These are phyloP conservation scores for Plectosphaerella plurivora DNA, from an alignment of 2,329 filamentous ascomycete genomes.

Conservation along the genomic window DNA sequence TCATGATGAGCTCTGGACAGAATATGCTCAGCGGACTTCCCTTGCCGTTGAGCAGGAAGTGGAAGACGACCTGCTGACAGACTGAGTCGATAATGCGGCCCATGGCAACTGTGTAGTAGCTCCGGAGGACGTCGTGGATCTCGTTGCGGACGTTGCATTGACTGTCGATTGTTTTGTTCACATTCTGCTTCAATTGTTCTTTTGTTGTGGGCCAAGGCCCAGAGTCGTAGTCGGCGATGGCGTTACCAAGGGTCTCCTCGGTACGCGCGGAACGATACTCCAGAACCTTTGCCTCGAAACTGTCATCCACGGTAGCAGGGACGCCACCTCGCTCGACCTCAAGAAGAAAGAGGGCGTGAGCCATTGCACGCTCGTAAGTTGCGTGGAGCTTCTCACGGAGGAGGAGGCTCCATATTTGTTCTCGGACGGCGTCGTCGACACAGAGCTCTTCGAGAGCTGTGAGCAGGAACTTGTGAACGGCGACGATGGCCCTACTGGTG, in stretches of 20 bases:
- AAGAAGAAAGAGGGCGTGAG: conserved; percentile 47
- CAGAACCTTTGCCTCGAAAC: conserved; percentile 37
- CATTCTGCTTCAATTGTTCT: conserved; percentile 8
- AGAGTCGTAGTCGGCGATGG: background rate
- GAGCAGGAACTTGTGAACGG: conserved; percentile 49
- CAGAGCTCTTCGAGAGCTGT: conserved; percentile 36
- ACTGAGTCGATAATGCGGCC: conserved; percentile 61
- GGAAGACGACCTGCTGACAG: conserved; percentile 51
- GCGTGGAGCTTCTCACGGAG: conserved; percentile 40
- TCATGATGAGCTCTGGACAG: conserved; percentile 42
- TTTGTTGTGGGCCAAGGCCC: too few relatives aligned
- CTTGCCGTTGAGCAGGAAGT: conserved; percentile 45
- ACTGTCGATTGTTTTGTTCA: background rate
- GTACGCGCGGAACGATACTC: conserved; percentile 14
- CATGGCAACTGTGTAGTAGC: conserved; percentile 58
- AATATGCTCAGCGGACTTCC: conserved; percentile 50
- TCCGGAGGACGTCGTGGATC: conserved; percentile 55
- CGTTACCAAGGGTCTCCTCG: background rate
- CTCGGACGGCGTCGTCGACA: conserved; percentile 33
- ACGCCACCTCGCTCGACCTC: conserved; percentile 40
- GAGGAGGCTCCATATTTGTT: conserved; percentile 33
- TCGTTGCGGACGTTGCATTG: conserved; percentile 32
- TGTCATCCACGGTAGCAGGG: conserved; percentile 47
- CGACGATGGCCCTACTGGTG: conserved; percentile 42
- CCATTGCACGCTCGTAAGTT: conserved; percentile 41